These are phyloP conservation scores for Ulmus americana DNA, from an alignment of 331 rosid genomes.

Conservation along the genomic window DNA sequence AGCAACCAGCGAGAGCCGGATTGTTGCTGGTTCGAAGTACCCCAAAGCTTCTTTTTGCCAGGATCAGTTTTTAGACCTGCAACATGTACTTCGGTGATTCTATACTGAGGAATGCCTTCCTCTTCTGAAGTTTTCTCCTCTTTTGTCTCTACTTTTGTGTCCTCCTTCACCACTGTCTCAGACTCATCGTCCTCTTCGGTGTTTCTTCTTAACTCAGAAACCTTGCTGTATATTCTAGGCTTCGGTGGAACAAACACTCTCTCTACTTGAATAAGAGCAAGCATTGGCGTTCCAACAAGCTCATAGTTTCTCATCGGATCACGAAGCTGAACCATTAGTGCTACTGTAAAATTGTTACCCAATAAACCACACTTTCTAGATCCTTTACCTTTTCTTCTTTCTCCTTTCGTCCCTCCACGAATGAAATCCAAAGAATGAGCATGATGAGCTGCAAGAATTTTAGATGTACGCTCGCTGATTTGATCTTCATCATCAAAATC, in stretches of 20 bases:
- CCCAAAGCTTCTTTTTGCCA: slow-evolving; percentile 74
- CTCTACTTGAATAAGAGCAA: slow-evolving; percentile 91
- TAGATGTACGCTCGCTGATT: slow-evolving; percentile 79
- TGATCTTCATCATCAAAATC: slow-evolving; percentile 72
- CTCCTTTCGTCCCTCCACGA: slow-evolving; percentile 70
- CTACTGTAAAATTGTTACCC: slow-evolving; percentile 89
- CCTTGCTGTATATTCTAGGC: slow-evolving; percentile 61
- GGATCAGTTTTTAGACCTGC: slow-evolving; percentile 77
- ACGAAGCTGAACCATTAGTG: slow-evolving; percentile 93
- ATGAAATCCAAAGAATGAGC: slow-evolving; percentile 75
- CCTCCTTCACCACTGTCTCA: slow-evolving; percentile 33
- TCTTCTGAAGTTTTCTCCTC: slow-evolving; percentile 46
- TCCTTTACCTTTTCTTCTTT: slow-evolving; percentile 66
- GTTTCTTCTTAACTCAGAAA: slow-evolving; percentile 44
- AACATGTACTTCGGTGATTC: slow-evolving; percentile 80
- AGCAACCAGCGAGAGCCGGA: slow-evolving; percentile 96
- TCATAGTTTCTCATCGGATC: slow-evolving; percentile 87
- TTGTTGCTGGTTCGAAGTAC: slow-evolving; percentile 59
- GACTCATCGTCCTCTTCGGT: slow-evolving; percentile 41
- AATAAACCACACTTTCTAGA: slow-evolving; percentile 65
- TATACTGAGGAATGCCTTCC: slow-evolving; percentile 65
- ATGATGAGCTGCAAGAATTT: slow-evolving; percentile 91
- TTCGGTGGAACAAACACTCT: slow-evolving; percentile 83
- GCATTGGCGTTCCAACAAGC: slow-evolving; percentile 94
- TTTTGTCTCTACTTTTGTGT: slow-evolving; percentile 36